A percentile compares a stretch with the other conserved stretches of the same genome.
Evolutionary conservation across 192 early-diverging fungal species (phyloP).

Genomic region (Backusella liffmaniae): DNA sequence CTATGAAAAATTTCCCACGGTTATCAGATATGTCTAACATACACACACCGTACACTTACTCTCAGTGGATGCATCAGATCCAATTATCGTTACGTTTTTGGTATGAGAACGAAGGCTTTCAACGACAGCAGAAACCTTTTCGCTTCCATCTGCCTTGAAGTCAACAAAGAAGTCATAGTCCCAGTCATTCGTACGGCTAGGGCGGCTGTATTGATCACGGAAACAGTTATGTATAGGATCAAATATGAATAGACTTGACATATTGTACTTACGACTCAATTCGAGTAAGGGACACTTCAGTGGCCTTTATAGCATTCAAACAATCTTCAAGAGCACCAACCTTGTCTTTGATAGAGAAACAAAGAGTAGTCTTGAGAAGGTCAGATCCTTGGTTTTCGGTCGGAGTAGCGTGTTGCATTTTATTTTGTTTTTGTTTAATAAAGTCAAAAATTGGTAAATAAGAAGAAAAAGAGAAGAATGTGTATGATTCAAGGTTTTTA

Average conservation of each 20-base stretch:
- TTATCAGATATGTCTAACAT: slow-evolving; percentile 4
- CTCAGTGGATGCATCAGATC: slow-evolving; percentile 44
- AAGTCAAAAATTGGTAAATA: not conserved
- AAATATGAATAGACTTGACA: not conserved
- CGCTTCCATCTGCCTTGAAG: slow-evolving; percentile 64
- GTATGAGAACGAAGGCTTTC: slow-evolving; percentile 64
- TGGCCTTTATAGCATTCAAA: slow-evolving; percentile 65
- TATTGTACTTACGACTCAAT: slow-evolving; percentile 77
- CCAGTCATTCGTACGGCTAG: slow-evolving; percentile 72
- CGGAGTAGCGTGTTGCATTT: not conserved
- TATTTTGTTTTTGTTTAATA: slow-evolving; percentile 2
- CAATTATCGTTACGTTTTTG: slow-evolving; percentile 67
- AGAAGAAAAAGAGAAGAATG: not conserved
- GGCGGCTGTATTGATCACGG: slow-evolving; percentile 53
- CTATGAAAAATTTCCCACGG: slow-evolving; percentile 14
- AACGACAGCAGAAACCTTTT: slow-evolving; percentile 61
- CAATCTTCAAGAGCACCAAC: slow-evolving; percentile 86
- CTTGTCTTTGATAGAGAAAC: slow-evolving; percentile 79
- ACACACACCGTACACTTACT: slow-evolving; percentile 25
- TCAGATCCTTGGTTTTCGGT: not conserved
- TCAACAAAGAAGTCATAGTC: slow-evolving; percentile 96
- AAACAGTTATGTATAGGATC: not conserved
- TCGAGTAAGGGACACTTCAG: slow-evolving; percentile 83
- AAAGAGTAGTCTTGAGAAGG: slow-evolving; percentile 24
- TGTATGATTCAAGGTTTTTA: not conserved